Evolutionary conservation across 176 grass and related monocot species (phyloP).

Genomic region (Musa itinerans): DNA sequence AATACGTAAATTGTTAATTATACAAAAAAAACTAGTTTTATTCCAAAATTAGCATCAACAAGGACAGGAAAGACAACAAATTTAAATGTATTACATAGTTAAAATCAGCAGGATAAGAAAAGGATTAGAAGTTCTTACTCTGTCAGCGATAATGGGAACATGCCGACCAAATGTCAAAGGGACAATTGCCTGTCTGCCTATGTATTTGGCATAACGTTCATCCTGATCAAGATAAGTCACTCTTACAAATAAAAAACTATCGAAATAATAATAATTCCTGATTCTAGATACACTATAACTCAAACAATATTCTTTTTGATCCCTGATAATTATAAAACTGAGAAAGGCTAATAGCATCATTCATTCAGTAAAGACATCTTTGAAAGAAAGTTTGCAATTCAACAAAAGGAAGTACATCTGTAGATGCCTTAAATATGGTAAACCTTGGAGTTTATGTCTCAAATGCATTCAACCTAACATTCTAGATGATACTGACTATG

Average conservation of each 20-base stretch:
- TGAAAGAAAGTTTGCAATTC: neutral
- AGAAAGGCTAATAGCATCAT: neutral
- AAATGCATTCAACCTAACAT: neutral
- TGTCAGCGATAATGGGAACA: conserved; percentile 91
- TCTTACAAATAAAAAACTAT: neutral
- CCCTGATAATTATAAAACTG: neutral
- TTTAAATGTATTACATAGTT: conserved; percentile 1
- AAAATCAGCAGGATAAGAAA: conserved; percentile 18
- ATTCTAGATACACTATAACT: too few species aligned
- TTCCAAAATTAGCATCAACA: neutral
- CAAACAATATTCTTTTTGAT: neutral
- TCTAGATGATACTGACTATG: neutral
- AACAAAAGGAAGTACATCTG: neutral
- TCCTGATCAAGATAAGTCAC: conserved; percentile 45
- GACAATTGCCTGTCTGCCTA: conserved; percentile 82
- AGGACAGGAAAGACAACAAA: neutral
- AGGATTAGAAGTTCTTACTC: conserved; percentile 37
- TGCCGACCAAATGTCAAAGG: conserved; percentile 92
- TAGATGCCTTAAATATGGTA: too few species aligned
- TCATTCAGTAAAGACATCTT: conserved; percentile 12
- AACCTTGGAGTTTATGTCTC: neutral
- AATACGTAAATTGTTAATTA: neutral
- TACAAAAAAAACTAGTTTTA: neutral
- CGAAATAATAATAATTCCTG: neutral
- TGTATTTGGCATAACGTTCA: conserved; percentile 70